Conservation (phyloP, 495 filamentous ascomycete genomes). For the Aspergillus heteromorphus region DNA sequence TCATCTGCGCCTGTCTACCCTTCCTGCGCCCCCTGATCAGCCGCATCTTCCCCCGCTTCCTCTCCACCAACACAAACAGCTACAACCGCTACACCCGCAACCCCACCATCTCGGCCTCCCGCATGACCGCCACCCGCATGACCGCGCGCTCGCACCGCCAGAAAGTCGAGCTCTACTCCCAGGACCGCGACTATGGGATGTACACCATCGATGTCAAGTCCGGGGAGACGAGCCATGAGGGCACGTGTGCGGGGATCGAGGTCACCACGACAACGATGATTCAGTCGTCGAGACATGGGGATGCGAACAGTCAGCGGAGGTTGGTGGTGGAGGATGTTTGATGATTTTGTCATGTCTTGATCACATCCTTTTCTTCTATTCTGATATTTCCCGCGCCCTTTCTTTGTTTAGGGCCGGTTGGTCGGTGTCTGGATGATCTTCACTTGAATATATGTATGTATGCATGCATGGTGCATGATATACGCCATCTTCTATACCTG, state of each 20-base stretch:
- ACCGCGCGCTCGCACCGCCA: slow-evolving; percentile 16
- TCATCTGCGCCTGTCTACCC: slow-evolving; percentile 79
- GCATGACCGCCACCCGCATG: slow-evolving; percentile 4
- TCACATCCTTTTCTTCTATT: not conserved
- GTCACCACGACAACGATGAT: slow-evolving; percentile 35
- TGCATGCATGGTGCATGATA: not conserved
- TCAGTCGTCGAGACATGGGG: slow-evolving; percentile 16
- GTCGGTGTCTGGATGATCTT: too few species aligned
- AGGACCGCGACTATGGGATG: slow-evolving; percentile 29
- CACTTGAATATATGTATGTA: too few species aligned
- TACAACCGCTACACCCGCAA: slow-evolving; percentile 23
- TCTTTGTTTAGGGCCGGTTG: too few species aligned
- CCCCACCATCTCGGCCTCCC: slow-evolving; percentile 5
- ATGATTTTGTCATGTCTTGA: slow-evolving; percentile 1
- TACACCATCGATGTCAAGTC: slow-evolving; percentile 30
- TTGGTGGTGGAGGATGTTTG: slow-evolving; percentile 21
- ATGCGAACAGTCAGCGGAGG: slow-evolving; percentile 19
- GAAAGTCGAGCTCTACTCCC: slow-evolving; percentile 18
- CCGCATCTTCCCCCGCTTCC: slow-evolving; percentile 62
- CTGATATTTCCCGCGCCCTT: not conserved
- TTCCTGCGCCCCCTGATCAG: slow-evolving; percentile 79
- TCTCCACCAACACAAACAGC: slow-evolving; percentile 41
- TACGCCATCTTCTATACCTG: not conserved
- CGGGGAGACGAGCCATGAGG: slow-evolving; percentile 3
- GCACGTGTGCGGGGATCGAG: slow-evolving; percentile 25